Conservation (phyloP, 139 green algal genomes). For the Trebouxia sp. region DNA sequence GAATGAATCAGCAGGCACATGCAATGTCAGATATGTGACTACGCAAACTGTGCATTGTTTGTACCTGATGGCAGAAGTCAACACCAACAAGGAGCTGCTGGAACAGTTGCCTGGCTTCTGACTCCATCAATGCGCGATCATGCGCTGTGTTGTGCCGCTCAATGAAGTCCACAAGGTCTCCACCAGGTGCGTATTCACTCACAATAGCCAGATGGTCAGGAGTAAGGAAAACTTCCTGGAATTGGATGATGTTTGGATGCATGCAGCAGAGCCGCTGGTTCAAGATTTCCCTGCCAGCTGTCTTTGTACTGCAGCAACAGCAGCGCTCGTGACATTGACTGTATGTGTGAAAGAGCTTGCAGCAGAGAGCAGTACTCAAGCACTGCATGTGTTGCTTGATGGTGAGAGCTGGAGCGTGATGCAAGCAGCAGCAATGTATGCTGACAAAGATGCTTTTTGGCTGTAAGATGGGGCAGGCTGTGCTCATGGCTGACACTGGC, state of each 20-base stretch:
- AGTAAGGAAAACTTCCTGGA: slow-evolving; percentile 45
- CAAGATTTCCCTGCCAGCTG: slow-evolving; percentile 81
- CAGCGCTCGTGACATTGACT: no score
- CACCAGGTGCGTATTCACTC: slow-evolving; percentile 80
- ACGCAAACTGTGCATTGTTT: no score
- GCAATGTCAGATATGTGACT: no score
- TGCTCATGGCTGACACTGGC: no score
- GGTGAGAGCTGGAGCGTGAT: no score
- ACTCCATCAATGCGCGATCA: slow-evolving; percentile 80
- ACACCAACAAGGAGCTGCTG: slow-evolving; percentile 96
- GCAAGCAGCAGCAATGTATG: no score
- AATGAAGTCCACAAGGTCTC: slow-evolving; percentile 44
- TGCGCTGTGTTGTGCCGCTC: not conserved
- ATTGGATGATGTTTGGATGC: slow-evolving; percentile 63
- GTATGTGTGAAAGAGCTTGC: no score
- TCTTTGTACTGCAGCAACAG: slow-evolving; percentile 62
- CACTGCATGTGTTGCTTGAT: no score
- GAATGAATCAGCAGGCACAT: no score
- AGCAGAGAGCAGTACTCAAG: no score
- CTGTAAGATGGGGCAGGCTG: no score
- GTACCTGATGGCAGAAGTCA: slow-evolving; percentile 91
- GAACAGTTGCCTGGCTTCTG: slow-evolving; percentile 95
- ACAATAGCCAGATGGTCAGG: slow-evolving; percentile 69
- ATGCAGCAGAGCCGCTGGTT: slow-evolving; percentile 55
- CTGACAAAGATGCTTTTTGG: no score